phyloP scores from a whole-genome alignment of 1,284 basidiomycete species.

The Apiotrichum veenhuisii region DNA sequence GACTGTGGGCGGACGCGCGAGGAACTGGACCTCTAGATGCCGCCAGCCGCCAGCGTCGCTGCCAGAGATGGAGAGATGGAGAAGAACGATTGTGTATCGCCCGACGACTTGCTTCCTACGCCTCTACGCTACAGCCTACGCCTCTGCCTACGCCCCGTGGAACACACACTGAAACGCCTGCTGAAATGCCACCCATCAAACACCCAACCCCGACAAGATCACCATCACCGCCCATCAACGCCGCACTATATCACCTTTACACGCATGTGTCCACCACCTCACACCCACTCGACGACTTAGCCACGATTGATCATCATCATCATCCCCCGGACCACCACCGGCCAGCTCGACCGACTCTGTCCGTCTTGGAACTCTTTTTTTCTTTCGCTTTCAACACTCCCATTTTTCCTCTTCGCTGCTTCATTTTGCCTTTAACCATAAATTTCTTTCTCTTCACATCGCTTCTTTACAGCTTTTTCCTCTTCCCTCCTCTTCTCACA shows the following conservation, averaged over 20 bases:
- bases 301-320: not conserved
- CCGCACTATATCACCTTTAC: not conserved
- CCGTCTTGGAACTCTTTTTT: not conserved
- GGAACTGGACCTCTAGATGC: constrained; percentile 13
- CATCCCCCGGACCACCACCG: not conserved
- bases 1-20: constrained; percentile 21
- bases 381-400: not conserved
- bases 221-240: not conserved
- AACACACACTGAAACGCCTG: not conserved
- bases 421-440: not conserved
- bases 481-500: not conserved
- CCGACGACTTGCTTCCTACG: not conserved
- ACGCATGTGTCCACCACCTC: not conserved
- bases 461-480: too few relatives aligned
- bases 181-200: not conserved
- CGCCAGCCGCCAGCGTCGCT: too few relatives aligned
- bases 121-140: not conserved
- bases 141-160: not conserved
- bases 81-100: not conserved
- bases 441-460: not conserved
- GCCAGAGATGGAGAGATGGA: not conserved
- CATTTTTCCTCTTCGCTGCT: too few relatives aligned
- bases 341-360: not conserved
- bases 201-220: not conserved
- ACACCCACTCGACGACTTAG: not conserved